Base-by-base conservation (phyloP, 1,284 basidiomycete species). In the Malassezia brasiliensis region DNA sequence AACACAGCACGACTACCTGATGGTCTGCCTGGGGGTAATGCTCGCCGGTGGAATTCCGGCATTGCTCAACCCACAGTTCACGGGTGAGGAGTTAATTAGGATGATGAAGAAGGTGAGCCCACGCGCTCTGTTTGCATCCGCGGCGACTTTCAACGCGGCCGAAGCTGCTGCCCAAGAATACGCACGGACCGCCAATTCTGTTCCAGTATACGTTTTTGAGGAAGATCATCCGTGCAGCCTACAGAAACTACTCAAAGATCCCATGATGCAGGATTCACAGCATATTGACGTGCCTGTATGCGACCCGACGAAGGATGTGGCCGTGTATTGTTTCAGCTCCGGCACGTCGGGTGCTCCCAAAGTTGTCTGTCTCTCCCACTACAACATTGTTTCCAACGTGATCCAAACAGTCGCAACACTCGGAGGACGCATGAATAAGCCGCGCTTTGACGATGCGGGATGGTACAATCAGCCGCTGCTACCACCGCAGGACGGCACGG, bases 61-160 rank as follows among this genome's bases (percentile, higher is more conserved):
- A 22, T 62, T 74, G 12, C 62, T 65, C 59, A 74, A 72, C 50
- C 71, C 71, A 1, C 62, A 66, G n/a, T 72, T 71, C 65, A 74
- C 65, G 36, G 52, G 68, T 5, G 36, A 25, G 11, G 71, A 74
- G 47, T 56, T 72, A 20, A 56, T 63, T 1, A 63, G 66, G 47
- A 65, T 69, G 52, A 57, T 73, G n/a, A 51, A 66, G 11, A 62
- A 67, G 59, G 59, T 66, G 44, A 50, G 57, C 30, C 63, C 68
- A 0, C 61, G 62, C 28, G 59, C 62, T n/a, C 52, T 73, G 41
- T 50, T 72, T 38, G 62, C 60, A 22, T 62, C 63, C 2, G 47
- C 37, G 0, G 60, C 50, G 1, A 61, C 52, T 15, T 59, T 63
- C 50, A 25, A 59, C 19, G 41, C 39, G n/a, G 62, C 60, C 1